Evolutionary conservation across 2,329 filamentous ascomycete species (phyloP), one percentile per base, ranked within the genome.

Genomic region (Fusarium siculi): DNA sequence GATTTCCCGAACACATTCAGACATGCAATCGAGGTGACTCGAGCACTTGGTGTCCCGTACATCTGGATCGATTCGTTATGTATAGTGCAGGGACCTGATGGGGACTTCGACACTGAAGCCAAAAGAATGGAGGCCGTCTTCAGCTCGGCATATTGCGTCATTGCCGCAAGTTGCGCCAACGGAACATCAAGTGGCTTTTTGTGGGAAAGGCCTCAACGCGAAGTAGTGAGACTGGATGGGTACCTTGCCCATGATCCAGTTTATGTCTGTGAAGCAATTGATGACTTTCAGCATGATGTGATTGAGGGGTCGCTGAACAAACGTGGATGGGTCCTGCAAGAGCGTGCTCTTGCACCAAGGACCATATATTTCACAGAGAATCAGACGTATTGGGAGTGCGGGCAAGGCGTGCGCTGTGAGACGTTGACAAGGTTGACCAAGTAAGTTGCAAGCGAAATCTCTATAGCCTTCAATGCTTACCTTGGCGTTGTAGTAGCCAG

Each of bases 331-430:
- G 65, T 64, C 0, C 16, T 70, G 2, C 67, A 70, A 30, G 67
- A 70, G 8, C 53, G 71, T 4, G 71, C 71, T 8, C 64, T 76
- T 2, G 64, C 74, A 6, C 46, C 61, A 12, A 65, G 74, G 9
- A 76, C 73, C 2, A 69, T 76, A 9, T 71, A 71, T 21, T 76
- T 74, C n/a, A 64, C 73, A 0, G 32, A 71, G n/a, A 69, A 37
- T 1, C 73, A 75, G 25, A 60, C 56, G 1, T 76, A 76, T 9
- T 76, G 61, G 63, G 73, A 76, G 18, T 76, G 74, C 7, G 73
- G 74, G 2, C 25, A 65, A 3, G 74, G 74, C 0, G 54, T 76
- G 5, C 66, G 68, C 3, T 75, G 74, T 3, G 74, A 76, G 6
- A 74, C 66, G 0, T 50, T 76, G 1, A 63, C 42, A 8, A 63